phyloP scores from a whole-genome alignment of 148 eudicot genomes.

The Rhododendron williamsianum region DNA sequence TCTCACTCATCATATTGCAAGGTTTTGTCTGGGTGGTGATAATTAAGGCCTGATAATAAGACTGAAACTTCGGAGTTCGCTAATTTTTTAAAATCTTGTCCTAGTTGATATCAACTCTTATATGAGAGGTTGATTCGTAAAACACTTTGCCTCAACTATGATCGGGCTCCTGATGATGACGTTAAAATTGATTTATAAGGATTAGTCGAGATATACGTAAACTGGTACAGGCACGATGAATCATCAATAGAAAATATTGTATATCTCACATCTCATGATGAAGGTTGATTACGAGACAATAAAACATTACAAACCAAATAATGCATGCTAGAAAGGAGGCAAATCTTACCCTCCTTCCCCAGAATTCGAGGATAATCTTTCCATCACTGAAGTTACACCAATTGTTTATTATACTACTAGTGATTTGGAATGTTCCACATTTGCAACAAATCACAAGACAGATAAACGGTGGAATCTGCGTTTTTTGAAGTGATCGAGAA shows the following conservation, averaged over 20 bases:
- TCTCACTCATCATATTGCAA: background rate
- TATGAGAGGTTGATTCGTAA: no score
- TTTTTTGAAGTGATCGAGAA: background rate
- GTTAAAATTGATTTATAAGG: no score
- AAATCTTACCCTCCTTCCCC: constrained; percentile 25
- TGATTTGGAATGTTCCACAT: constrained; percentile 25
- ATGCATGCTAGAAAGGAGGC: constrained; percentile 27
- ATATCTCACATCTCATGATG: background rate
- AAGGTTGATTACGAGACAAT: constrained; percentile 12
- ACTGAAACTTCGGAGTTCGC: no score
- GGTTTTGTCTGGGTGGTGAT: background rate
- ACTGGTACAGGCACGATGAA: no score
- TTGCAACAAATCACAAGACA: background rate
- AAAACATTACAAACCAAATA: constrained; percentile 10
- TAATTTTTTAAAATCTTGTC: no score
- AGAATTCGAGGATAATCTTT: constrained; percentile 25
- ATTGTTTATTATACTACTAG: background rate
- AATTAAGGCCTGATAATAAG: background rate
- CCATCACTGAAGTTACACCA: background rate
- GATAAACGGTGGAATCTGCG: background rate
- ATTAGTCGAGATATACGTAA: no score
- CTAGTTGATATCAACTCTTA: no score
- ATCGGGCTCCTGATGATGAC: background rate
- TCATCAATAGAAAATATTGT: no score
- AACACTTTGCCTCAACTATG: no score